phyloP scores from a whole-genome alignment of 148 eudicot species.

The Tetragonia tetragonoides region DNA sequence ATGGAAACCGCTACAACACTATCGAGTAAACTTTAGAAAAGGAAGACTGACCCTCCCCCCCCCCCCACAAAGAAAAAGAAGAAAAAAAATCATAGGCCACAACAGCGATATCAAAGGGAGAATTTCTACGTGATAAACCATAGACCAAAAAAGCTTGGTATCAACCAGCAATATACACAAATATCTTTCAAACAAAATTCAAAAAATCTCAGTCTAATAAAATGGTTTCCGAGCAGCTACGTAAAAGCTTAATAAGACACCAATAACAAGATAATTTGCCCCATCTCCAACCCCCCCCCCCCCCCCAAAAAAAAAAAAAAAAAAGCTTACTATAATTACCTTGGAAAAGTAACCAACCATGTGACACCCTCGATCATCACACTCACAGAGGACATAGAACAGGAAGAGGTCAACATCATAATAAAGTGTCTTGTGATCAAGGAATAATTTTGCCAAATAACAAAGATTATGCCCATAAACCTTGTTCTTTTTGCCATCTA shows the following conservation, averaged over 20 bases:
- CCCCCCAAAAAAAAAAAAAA: background rate
- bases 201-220: background rate
- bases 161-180: no score
- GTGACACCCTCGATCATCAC: conserved; percentile 99
- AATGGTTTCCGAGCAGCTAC: background rate
- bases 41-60: no score
- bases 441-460: conserved; percentile 88
- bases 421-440: conserved; percentile 98
- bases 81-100: background rate
- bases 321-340: conserved; percentile 37
- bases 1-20: background rate
- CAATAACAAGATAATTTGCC: background rate
- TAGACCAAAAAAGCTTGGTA: background rate
- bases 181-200: background rate
- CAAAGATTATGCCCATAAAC: conserved; percentile 97
- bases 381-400: conserved; percentile 89
- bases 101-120: no score
- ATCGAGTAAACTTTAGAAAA: background rate
- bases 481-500: conserved; percentile 98
- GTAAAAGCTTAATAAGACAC: background rate
- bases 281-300: no score
- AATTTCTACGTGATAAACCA: background rate
- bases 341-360: conserved; percentile 99
- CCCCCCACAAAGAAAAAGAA: no score
- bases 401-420: conserved; percentile 92